These are phyloP conservation scores for Pseudozyma tsukubaensis DNA, from an alignment of 1,284 basidiomycete species.

Conservation along the genomic window DNA sequence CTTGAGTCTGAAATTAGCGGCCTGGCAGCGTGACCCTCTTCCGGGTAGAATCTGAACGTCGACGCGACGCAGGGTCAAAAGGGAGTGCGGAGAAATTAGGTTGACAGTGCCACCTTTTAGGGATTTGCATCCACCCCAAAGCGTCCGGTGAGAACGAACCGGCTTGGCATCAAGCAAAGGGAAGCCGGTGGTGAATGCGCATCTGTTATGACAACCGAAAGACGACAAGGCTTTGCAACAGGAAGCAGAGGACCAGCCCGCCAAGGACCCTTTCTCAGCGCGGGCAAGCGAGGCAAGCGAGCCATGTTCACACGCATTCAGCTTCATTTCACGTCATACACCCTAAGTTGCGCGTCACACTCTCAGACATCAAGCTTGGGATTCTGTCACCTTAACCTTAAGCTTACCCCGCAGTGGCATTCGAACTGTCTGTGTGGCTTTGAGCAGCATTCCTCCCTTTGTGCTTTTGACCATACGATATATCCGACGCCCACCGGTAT, in stretches of 20 bases:
- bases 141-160: too few relatives aligned
- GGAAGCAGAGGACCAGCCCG: too few relatives aligned
- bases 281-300: slow-evolving; percentile 10
- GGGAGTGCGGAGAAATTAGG: not conserved
- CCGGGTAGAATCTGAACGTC: not conserved
- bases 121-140: too few relatives aligned
- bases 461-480: too few relatives aligned
- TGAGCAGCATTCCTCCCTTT: too few relatives aligned
- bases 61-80: not conserved
- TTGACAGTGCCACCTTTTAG: too few relatives aligned
- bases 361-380: not conserved
- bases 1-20: slow-evolving; percentile 5
- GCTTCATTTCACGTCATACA: slow-evolving; percentile 21
- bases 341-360: slow-evolving; percentile 10
- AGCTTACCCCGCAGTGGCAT: too few relatives aligned
- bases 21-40: not conserved
- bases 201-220: not conserved
- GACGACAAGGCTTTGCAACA: not conserved
- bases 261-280: not conserved
- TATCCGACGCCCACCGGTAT: too few relatives aligned
- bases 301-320: slow-evolving; percentile 3
- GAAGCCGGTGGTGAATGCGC: too few relatives aligned
- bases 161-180: too few relatives aligned
- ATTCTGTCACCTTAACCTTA: not conserved
- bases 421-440: too few relatives aligned